A percentile compares a stretch with the other conserved stretches of the same genome.
Conservation (phyloP, 164 flowering plant genomes). For the Nymphaea thermarum region DNA sequence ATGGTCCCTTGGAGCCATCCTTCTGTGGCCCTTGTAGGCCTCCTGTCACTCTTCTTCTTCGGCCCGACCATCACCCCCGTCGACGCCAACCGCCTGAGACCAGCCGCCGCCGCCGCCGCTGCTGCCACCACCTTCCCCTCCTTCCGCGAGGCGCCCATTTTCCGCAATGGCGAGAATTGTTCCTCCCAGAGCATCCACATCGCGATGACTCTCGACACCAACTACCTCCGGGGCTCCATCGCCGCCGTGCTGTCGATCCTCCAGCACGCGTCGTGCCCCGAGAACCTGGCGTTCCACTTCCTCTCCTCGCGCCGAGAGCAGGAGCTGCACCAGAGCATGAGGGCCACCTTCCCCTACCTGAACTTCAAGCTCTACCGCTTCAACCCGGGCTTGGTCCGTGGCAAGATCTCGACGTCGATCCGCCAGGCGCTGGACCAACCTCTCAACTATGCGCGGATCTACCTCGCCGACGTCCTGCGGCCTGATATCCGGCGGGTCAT, state of each 20-base stretch:
- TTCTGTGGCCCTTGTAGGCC: neutral
- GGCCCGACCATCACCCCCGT: slow-evolving; percentile 5
- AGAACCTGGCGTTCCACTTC: slow-evolving; percentile 54
- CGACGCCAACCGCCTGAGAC: neutral
- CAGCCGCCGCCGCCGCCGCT: neutral
- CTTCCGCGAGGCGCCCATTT: slow-evolving; percentile 66
- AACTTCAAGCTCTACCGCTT: slow-evolving; percentile 41
- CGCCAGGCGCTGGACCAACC: slow-evolving; percentile 68
- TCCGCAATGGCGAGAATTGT: slow-evolving; percentile 42
- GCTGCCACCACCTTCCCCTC: slow-evolving; percentile 13
- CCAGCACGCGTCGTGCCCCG: slow-evolving; percentile 64
- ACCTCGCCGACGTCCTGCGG: slow-evolving; percentile 44
- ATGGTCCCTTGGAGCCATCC: slow-evolving; percentile 1
- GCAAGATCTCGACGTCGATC: slow-evolving; percentile 52
- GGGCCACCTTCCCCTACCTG: slow-evolving; percentile 54
- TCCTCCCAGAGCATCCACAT: slow-evolving; percentile 26
- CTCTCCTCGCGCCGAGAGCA: slow-evolving; percentile 23
- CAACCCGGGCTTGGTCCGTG: slow-evolving; percentile 29
- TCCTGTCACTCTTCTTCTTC: slow-evolving; percentile 2
- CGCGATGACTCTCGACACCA: slow-evolving; percentile 59
- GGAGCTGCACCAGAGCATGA: slow-evolving; percentile 24
- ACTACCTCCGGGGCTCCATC: slow-evolving; percentile 63
- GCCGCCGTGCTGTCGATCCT: slow-evolving; percentile 59
- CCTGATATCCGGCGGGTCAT: slow-evolving; percentile 34
- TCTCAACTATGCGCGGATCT: slow-evolving; percentile 59